Evolutionary conservation across 2,329 filamentous ascomycete genomes (phyloP).

Genomic region (Phyllosticta citribraziliensis): DNA sequence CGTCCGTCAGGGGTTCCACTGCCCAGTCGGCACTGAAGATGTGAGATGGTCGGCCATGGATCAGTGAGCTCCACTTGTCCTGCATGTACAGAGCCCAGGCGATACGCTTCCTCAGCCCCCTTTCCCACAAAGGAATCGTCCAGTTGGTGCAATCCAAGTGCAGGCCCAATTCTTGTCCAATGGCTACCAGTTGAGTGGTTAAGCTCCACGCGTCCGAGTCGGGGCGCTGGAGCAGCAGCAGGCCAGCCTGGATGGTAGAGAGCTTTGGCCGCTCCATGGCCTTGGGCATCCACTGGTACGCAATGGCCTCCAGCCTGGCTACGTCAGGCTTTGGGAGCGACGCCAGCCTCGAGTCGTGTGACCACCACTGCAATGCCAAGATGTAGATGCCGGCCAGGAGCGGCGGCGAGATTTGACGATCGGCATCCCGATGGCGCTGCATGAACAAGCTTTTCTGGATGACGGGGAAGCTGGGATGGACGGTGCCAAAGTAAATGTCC

Average conservation of each 20-base stretch:
- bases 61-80: slow-evolving; percentile 82
- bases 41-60: slow-evolving; percentile 78
- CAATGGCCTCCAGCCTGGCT: slow-evolving; percentile 61
- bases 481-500: slow-evolving; percentile 70
- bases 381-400: slow-evolving; percentile 75
- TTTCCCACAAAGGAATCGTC: slow-evolving; percentile 84
- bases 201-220: slow-evolving; percentile 74
- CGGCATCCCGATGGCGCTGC: slow-evolving; percentile 64
- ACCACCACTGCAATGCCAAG: slow-evolving; percentile 81
- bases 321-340: slow-evolving; percentile 59
- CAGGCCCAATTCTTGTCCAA: slow-evolving; percentile 77
- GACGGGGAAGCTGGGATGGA: slow-evolving; percentile 75
- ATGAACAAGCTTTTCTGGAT: slow-evolving; percentile 72
- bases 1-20: slow-evolving; percentile 52
- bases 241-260: slow-evolving; percentile 67
- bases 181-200: slow-evolving; percentile 78
- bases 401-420: slow-evolving; percentile 65
- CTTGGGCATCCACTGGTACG: slow-evolving; percentile 61
- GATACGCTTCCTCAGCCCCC: slow-evolving; percentile 70
- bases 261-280: slow-evolving; percentile 76
- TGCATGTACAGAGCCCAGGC: slow-evolving; percentile 93
- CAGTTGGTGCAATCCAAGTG: slow-evolving; percentile 80
- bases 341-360: slow-evolving; percentile 58
- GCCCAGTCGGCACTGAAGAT: slow-evolving; percentile 65
- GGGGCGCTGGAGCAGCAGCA: slow-evolving; percentile 64